Percentiles rank a stretch among this genome's conserved stretches.
Evolutionary conservation across 1,284 basidiomycete genomes (phyloP).

Genomic region (Melanopsichium pennsylvanicum): DNA sequence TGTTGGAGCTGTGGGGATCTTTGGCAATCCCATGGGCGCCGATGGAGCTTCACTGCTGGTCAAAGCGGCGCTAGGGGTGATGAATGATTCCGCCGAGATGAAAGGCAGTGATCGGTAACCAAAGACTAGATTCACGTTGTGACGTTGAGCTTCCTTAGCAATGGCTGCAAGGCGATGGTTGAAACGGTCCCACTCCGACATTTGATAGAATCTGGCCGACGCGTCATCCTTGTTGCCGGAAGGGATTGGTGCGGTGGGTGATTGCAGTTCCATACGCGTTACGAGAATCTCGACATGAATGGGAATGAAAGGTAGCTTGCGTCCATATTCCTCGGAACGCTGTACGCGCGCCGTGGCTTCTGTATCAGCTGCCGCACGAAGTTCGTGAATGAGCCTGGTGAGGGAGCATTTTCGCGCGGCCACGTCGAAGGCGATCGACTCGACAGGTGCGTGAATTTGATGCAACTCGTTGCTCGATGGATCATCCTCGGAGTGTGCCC

Average conservation of each 20-base stretch:
- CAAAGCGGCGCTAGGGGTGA: slow-evolving; percentile 11
- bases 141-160: slow-evolving; percentile 3
- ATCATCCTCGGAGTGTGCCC: neutral
- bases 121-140: slow-evolving; percentile 32
- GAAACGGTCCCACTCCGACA: slow-evolving; percentile 39
- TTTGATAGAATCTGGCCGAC: slow-evolving; percentile 25
- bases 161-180: slow-evolving; percentile 42
- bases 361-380: slow-evolving; percentile 32
- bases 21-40: slow-evolving; percentile 11
- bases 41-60: neutral
- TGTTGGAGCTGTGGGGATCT: slow-evolving; percentile 27
- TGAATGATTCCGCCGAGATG: neutral
- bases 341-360: slow-evolving; percentile 20
- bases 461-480: too few relatives aligned
- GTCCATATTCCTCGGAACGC: slow-evolving; percentile 18
- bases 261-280: slow-evolving; percentile 39
- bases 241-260: slow-evolving; percentile 13
- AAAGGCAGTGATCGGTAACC: slow-evolving; percentile 15
- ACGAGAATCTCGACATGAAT: slow-evolving; percentile 43
- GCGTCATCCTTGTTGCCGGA: neutral
- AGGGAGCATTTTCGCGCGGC: slow-evolving; percentile 45
- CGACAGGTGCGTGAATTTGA: too few relatives aligned
- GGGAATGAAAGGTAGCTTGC: slow-evolving; percentile 6
- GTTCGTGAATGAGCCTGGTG: slow-evolving; percentile 32
- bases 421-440: slow-evolving; percentile 28